Conservation (phyloP, 1,284 basidiomycete genomes). For the Lentinula novae-zelandiae region DNA sequence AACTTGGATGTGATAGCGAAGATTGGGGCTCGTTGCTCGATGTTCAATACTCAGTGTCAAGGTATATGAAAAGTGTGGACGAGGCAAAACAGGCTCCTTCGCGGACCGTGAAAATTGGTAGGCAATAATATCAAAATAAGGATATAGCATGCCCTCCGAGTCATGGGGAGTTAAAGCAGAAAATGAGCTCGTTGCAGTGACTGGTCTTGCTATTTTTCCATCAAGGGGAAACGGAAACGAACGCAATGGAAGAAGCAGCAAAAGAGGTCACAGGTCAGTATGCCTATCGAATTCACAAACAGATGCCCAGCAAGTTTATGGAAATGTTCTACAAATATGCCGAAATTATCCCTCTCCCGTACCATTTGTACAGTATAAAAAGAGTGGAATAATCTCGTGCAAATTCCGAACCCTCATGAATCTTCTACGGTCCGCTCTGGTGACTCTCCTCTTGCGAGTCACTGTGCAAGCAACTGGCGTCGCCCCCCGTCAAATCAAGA, state of each 20-base stretch:
- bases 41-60: too few relatives aligned
- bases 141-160: not conserved
- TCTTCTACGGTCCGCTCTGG: not conserved
- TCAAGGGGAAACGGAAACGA: not conserved
- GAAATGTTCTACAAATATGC: not conserved
- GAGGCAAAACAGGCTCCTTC: not conserved
- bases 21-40: too few relatives aligned
- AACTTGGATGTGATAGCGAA: too few relatives aligned
- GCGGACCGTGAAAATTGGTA: not conserved
- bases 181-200: too few relatives aligned
- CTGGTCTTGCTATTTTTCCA: not conserved
- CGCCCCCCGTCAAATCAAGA: slow-evolving; percentile 24
- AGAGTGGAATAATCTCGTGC: not conserved
- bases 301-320: not conserved
- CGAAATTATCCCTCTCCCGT: not conserved
- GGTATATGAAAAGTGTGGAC: too few relatives aligned
- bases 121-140: not conserved
- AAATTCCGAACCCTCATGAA: not conserved
- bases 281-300: not conserved
- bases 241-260: not conserved
- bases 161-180: not conserved
- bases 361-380: not conserved
- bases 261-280: not conserved
- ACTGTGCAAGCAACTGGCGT: slow-evolving; percentile 6
- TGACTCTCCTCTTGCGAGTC: not conserved